Base-by-base conservation (phyloP, 1,139 yeast species). In the Taphrina flavorubra region DNA sequence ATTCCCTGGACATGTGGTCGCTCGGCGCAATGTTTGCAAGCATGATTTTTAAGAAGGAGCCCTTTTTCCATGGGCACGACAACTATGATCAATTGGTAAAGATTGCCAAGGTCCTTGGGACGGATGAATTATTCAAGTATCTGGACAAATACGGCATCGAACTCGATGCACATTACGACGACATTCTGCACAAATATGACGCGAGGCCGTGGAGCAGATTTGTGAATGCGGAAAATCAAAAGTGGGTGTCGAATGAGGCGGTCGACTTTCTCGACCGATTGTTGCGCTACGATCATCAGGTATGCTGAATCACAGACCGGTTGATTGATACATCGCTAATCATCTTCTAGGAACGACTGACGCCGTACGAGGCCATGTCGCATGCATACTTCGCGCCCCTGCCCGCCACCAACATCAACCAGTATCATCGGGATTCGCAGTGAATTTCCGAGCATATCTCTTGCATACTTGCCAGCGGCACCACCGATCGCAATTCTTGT, bases 21-120 rank as follows among this genome's bases (percentile, higher is more conserved):
- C 88, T 87, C 72, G 99, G 99, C 51, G 96, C 98, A 71, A 92
- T 92, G 94, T 81, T 94, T 72, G 99, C 99, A n/a, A 90, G 97
- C 16, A 90, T 95, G 85, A 89, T 94, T 42, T 94, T 94, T 81
- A 89, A 90, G 78, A 92, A 91, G 78, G 99, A 95, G 76, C 99
- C 99, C 3, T 92, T 95, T 76, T 95, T 95, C 84, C 97, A 92
- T 77, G 99, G 99, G 46, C 89, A 90, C 72, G 91, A 97, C 56
- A 95, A 95, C 79, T 90, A 94, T 68, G 98, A 95, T 79, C 99
- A 95, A 80, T 83, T 95, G 75, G 96, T 95, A 66, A 96, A 94
- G 78, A 94, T 95, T 73, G 97, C 94, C 2, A 84, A 94, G 74
- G 97, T 95, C 0, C 82, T 95, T 74, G 99, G 99, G 18, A 90